Base-by-base conservation (phyloP, 345 rosid species). In the Xanthoceras sorbifolium region DNA sequence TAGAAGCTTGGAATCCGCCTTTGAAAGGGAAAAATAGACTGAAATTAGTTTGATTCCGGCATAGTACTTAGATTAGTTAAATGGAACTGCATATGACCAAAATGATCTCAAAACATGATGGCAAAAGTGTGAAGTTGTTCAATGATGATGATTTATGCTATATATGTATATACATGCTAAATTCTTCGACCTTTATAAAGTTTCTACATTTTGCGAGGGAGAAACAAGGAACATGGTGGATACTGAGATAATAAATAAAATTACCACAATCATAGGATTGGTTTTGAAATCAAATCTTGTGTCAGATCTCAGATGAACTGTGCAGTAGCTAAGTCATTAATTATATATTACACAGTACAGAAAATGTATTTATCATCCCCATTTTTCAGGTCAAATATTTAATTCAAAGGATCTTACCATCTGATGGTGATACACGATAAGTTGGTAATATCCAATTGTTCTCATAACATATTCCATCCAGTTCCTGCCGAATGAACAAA, bases 401-500 rank as follows among this genome's bases (percentile, higher is more conserved):
- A 65, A 70, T 67, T 79, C 42, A n/a, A 59, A 73, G 48, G 29
- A 60, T 77, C 83, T 86, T 86, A 93, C 98, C 93, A 59, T 92
- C 84, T 57, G 68, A 82, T 20, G 78, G 23, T n/a, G 81, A 81
- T 10, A 90, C 80, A 6, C 64, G 82, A 79, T 90, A 92, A 63
- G 84, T 82, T 48, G 97, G 95, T 80, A 88, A 73, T 60, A 82
- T 81, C 98, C 97, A 92, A 40, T 82, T 80, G 71, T 86, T 89
- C 76, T 75, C 55, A 6, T 64, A 40, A 67, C 95, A 93, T 57
- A 89, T 55, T 64, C 57, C 76, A 85, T 93, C 97, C 74, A 93
- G 72, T 83, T 80, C 89, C 98, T 93, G 89, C 75, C 20, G 3
- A 62, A 79, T 50, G 52, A 67, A 71, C 57, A 71, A 31, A 67